A percentile compares a stretch with the other conserved stretches of the same genome.
These are phyloP conservation scores for Nannizzia gypsea DNA, from an alignment of 2,329 filamentous ascomycete species.

Conservation along the genomic window DNA sequence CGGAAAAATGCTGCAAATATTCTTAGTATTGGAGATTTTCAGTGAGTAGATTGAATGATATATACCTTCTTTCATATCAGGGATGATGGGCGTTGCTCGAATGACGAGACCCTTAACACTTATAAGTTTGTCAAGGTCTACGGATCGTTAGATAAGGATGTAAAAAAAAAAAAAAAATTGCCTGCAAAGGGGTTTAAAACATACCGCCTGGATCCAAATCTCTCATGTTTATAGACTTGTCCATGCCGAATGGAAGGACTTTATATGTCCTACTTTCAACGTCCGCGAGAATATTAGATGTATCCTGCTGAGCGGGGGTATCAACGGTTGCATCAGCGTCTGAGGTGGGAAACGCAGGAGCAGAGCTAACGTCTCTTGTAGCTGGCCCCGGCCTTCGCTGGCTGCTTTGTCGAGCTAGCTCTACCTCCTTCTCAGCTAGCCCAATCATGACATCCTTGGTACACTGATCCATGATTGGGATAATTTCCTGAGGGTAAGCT, in stretches of 20 bases:
- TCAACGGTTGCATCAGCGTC: conserved; percentile 48
- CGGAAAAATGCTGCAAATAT: conserved; percentile 68
- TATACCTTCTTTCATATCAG: conserved; percentile 83
- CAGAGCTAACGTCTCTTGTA: conserved; percentile 52
- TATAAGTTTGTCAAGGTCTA: conserved; percentile 90
- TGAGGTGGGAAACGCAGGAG: conserved; percentile 67
- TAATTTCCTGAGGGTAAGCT: conserved; percentile 88
- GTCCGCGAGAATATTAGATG: conserved; percentile 61
- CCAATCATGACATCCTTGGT: conserved; percentile 91
- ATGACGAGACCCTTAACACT: conserved; percentile 94
- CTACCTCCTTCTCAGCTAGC: conserved; percentile 67
- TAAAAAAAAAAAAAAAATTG: too few species aligned
- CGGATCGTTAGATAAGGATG: conserved; percentile 17
- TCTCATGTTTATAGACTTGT: conserved; percentile 77
- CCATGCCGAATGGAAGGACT: conserved; percentile 78
- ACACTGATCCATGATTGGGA: conserved; percentile 90
- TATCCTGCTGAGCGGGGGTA: conserved; percentile 30
- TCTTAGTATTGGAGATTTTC: conserved; percentile 7
- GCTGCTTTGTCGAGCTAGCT: conserved; percentile 48
- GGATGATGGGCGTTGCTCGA: conserved; percentile 87
- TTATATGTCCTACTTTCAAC: conserved; percentile 71
- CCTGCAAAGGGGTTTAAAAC: too few species aligned
- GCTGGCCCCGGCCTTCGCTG: conserved; percentile 36
- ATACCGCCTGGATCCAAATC: conserved; percentile 77
- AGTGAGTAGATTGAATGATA: conserved; percentile 9